Conservation (phyloP, 805 yeast genomes). For the Yarrowia sp. region DNA sequence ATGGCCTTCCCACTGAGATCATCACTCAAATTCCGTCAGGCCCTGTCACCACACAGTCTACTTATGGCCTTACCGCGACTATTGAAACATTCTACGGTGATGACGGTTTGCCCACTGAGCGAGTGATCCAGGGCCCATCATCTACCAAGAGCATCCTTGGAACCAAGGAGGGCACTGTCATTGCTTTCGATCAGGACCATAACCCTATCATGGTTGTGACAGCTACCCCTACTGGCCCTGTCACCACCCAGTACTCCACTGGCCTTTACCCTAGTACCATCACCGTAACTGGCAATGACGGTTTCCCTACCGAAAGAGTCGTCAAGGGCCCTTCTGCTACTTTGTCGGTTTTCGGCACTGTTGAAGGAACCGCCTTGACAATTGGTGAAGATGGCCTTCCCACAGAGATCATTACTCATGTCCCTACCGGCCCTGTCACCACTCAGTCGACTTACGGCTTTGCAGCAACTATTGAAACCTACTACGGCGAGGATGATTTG, state of each 20-base stretch:
- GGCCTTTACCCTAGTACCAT: not conserved
- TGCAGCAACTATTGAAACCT: not conserved
- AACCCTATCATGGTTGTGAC: not conserved
- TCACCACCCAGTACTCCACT: not conserved
- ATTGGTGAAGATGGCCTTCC: not conserved
- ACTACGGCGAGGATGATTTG: not conserved
- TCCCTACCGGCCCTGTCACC: no score
- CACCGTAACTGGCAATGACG: not conserved
- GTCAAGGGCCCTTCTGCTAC: not conserved
- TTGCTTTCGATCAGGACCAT: not conserved
- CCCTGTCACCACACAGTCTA: not conserved
- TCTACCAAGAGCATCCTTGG: not conserved
- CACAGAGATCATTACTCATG: no score
- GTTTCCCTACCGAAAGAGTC: not conserved
- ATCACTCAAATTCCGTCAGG: not conserved
- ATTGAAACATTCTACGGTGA: not conserved
- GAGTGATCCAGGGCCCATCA: not conserved
- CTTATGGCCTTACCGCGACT: not conserved
- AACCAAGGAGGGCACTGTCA: not conserved
- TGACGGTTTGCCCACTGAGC: not conserved
- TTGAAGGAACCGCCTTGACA: not conserved
- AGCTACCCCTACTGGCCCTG: not conserved
- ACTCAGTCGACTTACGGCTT: no score
- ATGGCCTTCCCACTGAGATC: not conserved
- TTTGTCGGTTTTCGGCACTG: not conserved